Base-by-base conservation (phyloP, 176 grass and related monocot genomes). In the Oropetium thomaeum region DNA sequence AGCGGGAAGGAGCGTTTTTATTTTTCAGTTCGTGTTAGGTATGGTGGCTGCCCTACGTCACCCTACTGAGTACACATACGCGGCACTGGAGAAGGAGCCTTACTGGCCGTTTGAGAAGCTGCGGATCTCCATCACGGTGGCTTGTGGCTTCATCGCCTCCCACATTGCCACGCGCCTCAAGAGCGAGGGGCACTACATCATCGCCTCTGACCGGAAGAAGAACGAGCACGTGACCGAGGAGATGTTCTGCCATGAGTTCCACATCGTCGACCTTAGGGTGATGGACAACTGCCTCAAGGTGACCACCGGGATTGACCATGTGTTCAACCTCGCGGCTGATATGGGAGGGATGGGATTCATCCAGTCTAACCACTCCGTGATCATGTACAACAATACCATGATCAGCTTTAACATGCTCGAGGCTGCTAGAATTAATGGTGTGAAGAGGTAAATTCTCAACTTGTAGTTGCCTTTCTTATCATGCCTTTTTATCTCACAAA, bases 261-360 rank as follows among this genome's bases (percentile, higher is more conserved):
- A 96, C 68, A 78, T 96, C 48, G 92, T 85, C 60, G 92, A 96
- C 58, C 65, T 96, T 19, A 90, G 92, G 82, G 92, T 96, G 41
- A 96, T 96, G 92, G 86, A 96, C 58, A 96, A 91, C 67, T 96
- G 92, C 29, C 41, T 96, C 38, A 95, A 95, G 82, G 92, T 95
- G 62, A 96, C 92, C 77, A 67, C 13, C 1, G 72, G 83, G 0
- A 83, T 86, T 6, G 88, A 89, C 82, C 92, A 96, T 81, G 92
- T 91, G 42, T 96, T 96, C 73, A 96, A 96, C 65, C 83, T 96
- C 63, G 92, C 92, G 20, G 92, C 92, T 64, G 92, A 96, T 81
- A 96, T 96, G 92, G 92, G 92, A 7, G 92, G 92, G 39, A 96
- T 96, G 92, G 92, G 92, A 20, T 96, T 96, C 68, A 96, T 95